Conservation (phyloP, 1,284 basidiomycete species). For the Xerocomus minutiporus region DNA sequence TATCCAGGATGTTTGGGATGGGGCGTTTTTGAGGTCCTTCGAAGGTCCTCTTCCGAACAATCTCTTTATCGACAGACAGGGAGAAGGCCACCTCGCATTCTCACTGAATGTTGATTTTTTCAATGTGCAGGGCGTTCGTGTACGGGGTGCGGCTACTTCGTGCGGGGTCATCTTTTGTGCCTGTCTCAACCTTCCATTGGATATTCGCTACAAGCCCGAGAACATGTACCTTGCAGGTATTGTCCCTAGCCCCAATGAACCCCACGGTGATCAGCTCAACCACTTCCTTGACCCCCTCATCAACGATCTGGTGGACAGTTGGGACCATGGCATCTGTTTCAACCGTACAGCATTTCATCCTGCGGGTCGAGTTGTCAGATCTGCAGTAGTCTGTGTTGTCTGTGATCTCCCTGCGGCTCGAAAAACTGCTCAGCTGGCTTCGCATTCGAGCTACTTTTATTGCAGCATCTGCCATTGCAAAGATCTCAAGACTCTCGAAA, state of each 20-base stretch:
- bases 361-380: constrained; percentile 2
- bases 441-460: constrained; percentile 20
- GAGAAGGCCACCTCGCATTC: not conserved
- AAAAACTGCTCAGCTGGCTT: constrained; percentile 18
- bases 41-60: not conserved
- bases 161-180: constrained; percentile 6
- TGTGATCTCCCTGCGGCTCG: constrained; percentile 36
- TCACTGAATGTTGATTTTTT: constrained; percentile 3
- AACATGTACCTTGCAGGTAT: constrained; percentile 16
- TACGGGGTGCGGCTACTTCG: not conserved
- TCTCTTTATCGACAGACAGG: not conserved
- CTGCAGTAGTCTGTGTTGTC: constrained; percentile 24
- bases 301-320: constrained; percentile 25
- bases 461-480: constrained; percentile 32
- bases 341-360: constrained; percentile 14
- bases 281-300: constrained; percentile 27
- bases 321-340: constrained; percentile 26
- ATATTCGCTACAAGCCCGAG: constrained; percentile 26
- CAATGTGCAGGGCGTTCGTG: not conserved
- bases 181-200: constrained; percentile 28
- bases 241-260: constrained; percentile 25
- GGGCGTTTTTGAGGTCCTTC: not conserved
- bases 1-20: constrained; percentile 6
- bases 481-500: constrained; percentile 7
- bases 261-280: constrained; percentile 25